Evolutionary conservation across 129 eudicot genomes (phyloP), one percentile per base, ranked within the genome.

Genomic region (Gnaphalium uliginosum): DNA sequence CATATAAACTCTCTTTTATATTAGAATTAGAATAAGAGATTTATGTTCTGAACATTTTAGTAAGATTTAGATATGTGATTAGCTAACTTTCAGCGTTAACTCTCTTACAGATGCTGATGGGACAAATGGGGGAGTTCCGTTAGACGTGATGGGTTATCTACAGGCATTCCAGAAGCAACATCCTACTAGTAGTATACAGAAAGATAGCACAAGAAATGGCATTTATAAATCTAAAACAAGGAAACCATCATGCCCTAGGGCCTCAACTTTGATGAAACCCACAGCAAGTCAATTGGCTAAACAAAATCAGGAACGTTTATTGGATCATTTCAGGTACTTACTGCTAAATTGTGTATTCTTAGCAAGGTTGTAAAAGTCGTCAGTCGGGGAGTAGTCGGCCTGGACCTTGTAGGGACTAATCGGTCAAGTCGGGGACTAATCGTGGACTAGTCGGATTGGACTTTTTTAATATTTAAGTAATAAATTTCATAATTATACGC

Each of bases 201-300:
- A 75, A 68, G 83, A 85, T 73, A 81, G 74, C 74, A 72, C 46
- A 68, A 74, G 54, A 57, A 74, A 72, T 75, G 83, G 71, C 27
- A 78, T 66, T 27, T 71, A 66, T 69, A 81, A 87, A 78, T 75
- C 78, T 80, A 86, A 85, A 80, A 72, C 76, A 23, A 87, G 58
- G 77, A 93, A 90, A 85, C 87, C 89, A 51, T 75, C 79, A 59
- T 61, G 76, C 22, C 84, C 88, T 2, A 94, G 93, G 82, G 75
- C 83, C 78, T 90, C 98, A 73, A 93, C 98, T 66, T 90, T 94
- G 71, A 94, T 90, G 98, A 90, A 94, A 79, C 98, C 98, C 64
- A 94, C 98, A 54, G 91, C 97, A 27, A 90, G 98, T 87, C 96
- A 88, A 72, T 75, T 94, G 84, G 98, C 98, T 74, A 90, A 89